Evolutionary conservation across 2,329 filamentous ascomycete genomes (phyloP).

Genomic region (Aaosphaeria arxii): DNA sequence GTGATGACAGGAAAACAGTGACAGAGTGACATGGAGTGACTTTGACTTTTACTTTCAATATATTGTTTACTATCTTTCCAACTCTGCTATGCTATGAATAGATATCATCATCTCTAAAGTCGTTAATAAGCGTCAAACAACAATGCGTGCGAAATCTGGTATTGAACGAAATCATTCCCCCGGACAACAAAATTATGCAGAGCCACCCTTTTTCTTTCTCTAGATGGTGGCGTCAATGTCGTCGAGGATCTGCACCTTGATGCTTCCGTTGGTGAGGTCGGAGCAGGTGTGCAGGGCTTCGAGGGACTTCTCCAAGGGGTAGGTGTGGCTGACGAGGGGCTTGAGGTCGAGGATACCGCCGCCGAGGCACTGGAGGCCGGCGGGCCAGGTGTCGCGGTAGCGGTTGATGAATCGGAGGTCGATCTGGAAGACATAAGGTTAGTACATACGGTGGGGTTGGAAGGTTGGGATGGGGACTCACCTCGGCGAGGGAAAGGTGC

Average conservation of each 20-base stretch:
- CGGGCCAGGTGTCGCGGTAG: slow-evolving; percentile 68
- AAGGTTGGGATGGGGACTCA: slow-evolving; percentile 15
- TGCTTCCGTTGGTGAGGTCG: slow-evolving; percentile 52
- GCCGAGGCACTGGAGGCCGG: slow-evolving; percentile 59
- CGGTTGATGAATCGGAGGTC: slow-evolving; percentile 69
- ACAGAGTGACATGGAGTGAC: too few relatives aligned
- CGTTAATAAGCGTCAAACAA: too few relatives aligned
- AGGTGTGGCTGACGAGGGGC: slow-evolving; percentile 61
- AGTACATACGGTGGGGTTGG: neutral
- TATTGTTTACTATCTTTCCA: too few relatives aligned
- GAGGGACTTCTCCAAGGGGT: slow-evolving; percentile 59
- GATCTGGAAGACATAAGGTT: slow-evolving; percentile 45
- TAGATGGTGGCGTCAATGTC: slow-evolving; percentile 19
- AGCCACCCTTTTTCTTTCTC: neutral
- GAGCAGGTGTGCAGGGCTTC: slow-evolving; percentile 56
- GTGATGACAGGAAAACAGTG: too few relatives aligned
- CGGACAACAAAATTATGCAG: too few relatives aligned
- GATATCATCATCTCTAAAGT: too few relatives aligned
- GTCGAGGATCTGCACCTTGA: slow-evolving; percentile 62
- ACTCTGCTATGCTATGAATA: too few relatives aligned
- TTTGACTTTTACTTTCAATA: too few relatives aligned
- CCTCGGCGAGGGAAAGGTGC: slow-evolving; percentile 62
- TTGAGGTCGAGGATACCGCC: slow-evolving; percentile 61
- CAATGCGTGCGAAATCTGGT: too few relatives aligned
- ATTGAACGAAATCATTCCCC: too few relatives aligned